A percentile compares a stretch with the other conserved stretches of the same genome.
Evolutionary conservation across 2,329 filamentous ascomycete genomes (phyloP).

Genomic region (Aspergillus tanneri): DNA sequence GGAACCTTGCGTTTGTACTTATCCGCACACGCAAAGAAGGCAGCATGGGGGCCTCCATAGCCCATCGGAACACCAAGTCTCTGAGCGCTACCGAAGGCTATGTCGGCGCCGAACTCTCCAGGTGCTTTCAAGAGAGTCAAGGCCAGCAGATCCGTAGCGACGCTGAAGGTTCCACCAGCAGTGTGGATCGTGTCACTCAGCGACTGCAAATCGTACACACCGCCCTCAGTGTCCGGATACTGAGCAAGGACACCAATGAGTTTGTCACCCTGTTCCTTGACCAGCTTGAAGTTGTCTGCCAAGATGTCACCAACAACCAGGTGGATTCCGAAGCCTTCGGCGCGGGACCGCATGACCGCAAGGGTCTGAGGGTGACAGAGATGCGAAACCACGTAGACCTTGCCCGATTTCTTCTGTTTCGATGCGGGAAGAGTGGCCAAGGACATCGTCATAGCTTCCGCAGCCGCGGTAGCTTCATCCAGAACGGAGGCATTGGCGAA

Average conservation of each 20-base stretch:
- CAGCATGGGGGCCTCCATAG: conserved; percentile 91
- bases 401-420: conserved; percentile 70
- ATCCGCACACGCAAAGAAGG: conserved; percentile 89
- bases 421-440: conserved; percentile 70
- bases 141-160: conserved; percentile 84
- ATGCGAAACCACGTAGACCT: conserved; percentile 80
- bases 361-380: conserved; percentile 83
- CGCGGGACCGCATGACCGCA: conserved; percentile 77
- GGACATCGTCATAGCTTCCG: conserved; percentile 94
- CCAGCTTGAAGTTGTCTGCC: conserved; percentile 60
- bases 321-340: conserved; percentile 85
- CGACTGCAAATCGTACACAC: conserved; percentile 69
- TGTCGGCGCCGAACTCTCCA: conserved; percentile 91
- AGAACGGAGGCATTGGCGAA: conserved; percentile 89
- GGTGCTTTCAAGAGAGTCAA: conserved; percentile 84
- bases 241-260: conserved; percentile 89
- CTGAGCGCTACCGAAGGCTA: conserved; percentile 91
- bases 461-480: conserved; percentile 87
- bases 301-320: conserved; percentile 72
- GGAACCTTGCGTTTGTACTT: conserved; percentile 94
- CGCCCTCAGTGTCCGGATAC: conserved; percentile 87
- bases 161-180: conserved; percentile 75
- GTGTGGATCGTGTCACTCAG: conserved; percentile 77
- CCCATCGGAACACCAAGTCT: conserved; percentile 89
- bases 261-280: conserved; percentile 74